Evolutionary conservation across 495 filamentous ascomycete genomes (phyloP).

Genomic region (Aspergillus homomorphus): DNA sequence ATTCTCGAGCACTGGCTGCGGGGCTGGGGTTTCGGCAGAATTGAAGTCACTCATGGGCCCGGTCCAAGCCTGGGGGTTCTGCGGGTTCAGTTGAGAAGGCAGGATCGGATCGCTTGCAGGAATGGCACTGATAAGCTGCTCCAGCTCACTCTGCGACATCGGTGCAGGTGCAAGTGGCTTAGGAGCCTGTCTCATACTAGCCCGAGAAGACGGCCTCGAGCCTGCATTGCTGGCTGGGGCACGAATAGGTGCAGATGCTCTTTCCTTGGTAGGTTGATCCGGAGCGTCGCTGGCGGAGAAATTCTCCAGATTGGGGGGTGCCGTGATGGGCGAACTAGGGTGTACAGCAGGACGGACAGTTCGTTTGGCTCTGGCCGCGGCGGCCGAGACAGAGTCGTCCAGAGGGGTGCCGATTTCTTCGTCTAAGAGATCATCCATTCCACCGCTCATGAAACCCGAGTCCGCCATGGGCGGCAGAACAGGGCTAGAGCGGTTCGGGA

Average conservation of each 20-base stretch:
- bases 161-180: slow-evolving; percentile 43
- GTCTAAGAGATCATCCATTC: slow-evolving; percentile 57
- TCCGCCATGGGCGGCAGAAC: slow-evolving; percentile 67
- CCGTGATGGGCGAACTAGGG: slow-evolving; percentile 29
- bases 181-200: slow-evolving; percentile 34
- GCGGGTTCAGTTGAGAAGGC: slow-evolving; percentile 38
- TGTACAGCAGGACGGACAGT: slow-evolving; percentile 39
- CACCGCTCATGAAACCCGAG: slow-evolving; percentile 79
- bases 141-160: slow-evolving; percentile 34
- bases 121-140: slow-evolving; percentile 38
- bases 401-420: slow-evolving; percentile 46
- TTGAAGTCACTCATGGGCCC: slow-evolving; percentile 40
- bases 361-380: slow-evolving; percentile 40
- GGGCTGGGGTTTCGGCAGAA: slow-evolving; percentile 34
- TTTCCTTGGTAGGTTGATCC: slow-evolving; percentile 21
- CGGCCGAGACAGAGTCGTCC: slow-evolving; percentile 31
- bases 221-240: slow-evolving; percentile 25
- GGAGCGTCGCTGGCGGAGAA: slow-evolving; percentile 18
- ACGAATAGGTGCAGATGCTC: slow-evolving; percentile 20
- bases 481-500: slow-evolving; percentile 66
- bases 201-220: slow-evolving; percentile 40
- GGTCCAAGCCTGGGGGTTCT: slow-evolving; percentile 47
- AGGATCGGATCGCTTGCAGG: slow-evolving; percentile 57
- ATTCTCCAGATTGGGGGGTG: slow-evolving; percentile 20
- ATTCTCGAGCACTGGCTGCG: slow-evolving; percentile 23